Evolutionary conservation across 768 basidiomycete species (phyloP).

Genomic region (Leccinellum albellum): DNA sequence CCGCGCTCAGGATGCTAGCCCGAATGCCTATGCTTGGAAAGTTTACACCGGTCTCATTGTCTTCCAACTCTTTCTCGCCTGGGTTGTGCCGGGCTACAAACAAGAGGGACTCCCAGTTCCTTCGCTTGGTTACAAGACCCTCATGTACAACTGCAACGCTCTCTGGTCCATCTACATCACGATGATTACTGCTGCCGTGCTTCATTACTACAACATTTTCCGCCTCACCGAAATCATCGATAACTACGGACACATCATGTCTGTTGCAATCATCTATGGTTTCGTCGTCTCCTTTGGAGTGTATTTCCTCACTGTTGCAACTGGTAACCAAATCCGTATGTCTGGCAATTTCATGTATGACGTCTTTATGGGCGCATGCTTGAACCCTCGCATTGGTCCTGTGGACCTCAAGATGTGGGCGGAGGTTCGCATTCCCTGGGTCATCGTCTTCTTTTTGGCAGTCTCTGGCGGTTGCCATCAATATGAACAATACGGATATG

Average conservation of each 20-base stretch:
- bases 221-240: constrained; percentile 93
- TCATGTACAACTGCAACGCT: constrained; percentile 97
- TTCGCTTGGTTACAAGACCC: constrained; percentile 85
- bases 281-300: constrained; percentile 77
- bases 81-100: constrained; percentile 84
- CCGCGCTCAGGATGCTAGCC: constrained; percentile 74
- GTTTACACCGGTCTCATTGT: constrained; percentile 86
- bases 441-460: constrained; percentile 88
- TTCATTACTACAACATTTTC: constrained; percentile 82
- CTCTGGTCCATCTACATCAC: constrained; percentile 81
- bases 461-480: constrained; percentile 94
- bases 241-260: constrained; percentile 94
- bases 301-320: constrained; percentile 73
- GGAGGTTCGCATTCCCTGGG: constrained; percentile 96
- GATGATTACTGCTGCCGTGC: constrained; percentile 63
- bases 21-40: constrained; percentile 83
- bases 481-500: constrained; percentile 86
- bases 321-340: constrained; percentile 85
- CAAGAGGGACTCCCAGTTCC: constrained; percentile 97
- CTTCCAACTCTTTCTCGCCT: constrained; percentile 88
- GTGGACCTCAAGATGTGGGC: constrained; percentile 99
- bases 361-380: constrained; percentile 91
- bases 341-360: constrained; percentile 94
- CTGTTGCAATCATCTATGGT: constrained; percentile 90
- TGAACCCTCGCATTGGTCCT: constrained; percentile 89